Conservation (phyloP, 2,329 filamentous ascomycete species). For the Penicillium sp. region DNA sequence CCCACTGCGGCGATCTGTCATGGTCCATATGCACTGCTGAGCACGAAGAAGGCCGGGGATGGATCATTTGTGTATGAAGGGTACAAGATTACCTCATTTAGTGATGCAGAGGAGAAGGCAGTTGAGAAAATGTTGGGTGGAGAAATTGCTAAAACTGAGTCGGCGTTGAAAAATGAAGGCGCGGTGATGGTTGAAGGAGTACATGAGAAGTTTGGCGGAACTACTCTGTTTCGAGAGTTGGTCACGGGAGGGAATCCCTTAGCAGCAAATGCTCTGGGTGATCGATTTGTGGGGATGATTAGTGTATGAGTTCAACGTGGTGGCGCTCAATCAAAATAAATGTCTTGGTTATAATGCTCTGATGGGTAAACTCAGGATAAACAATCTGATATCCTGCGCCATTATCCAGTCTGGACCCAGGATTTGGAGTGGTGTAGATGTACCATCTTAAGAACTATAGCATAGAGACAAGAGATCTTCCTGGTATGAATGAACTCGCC, state of each 20-base stretch:
- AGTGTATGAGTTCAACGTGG: slow-evolving; percentile 15
- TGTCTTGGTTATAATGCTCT: no score
- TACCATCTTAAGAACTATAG: no score
- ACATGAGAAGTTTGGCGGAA: slow-evolving; percentile 30
- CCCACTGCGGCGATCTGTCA: slow-evolving; percentile 50
- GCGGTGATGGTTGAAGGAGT: background rate
- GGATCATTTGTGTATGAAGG: slow-evolving; percentile 46
- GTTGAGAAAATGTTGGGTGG: slow-evolving; percentile 48
- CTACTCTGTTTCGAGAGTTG: slow-evolving; percentile 46
- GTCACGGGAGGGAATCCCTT: slow-evolving; percentile 36
- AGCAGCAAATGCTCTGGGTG: slow-evolving; percentile 33
- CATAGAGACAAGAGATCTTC: no score
- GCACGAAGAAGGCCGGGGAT: slow-evolving; percentile 38
- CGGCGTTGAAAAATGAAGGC: background rate
- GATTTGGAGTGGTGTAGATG: no score
- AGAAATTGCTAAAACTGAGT: slow-evolving; percentile 28
- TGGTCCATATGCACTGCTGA: slow-evolving; percentile 48
- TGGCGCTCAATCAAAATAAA: no score
- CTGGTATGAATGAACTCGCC: no score
- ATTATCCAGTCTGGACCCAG: no score
- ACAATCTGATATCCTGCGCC: no score
- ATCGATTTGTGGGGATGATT: slow-evolving; percentile 36
- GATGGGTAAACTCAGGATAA: no score
- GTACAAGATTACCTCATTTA: slow-evolving; percentile 49
- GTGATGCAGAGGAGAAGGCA: slow-evolving; percentile 47